Conservation (phyloP, 768 basidiomycete genomes). For the Daedaleopsis sinensis region DNA sequence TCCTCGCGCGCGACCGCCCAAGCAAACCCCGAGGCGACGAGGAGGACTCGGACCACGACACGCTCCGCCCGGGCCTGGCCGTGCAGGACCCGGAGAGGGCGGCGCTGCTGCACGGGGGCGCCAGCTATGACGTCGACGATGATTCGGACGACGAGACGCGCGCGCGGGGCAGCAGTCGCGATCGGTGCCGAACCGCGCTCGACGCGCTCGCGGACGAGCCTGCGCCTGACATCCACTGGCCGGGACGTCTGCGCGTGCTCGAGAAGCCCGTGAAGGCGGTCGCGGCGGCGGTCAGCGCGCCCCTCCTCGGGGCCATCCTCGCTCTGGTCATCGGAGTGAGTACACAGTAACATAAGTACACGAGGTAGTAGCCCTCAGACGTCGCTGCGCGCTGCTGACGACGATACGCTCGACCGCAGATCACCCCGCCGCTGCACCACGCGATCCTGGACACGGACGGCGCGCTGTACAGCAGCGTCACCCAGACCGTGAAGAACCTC, state of each 20-base stretch:
- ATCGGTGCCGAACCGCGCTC: slow-evolving; percentile 16
- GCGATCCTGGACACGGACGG: slow-evolving; percentile 26
- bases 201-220: slow-evolving; percentile 27
- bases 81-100: slow-evolving; percentile 32
- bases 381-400: background rate
- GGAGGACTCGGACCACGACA: slow-evolving; percentile 16
- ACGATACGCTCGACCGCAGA: slow-evolving; percentile 10
- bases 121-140: slow-evolving; percentile 7
- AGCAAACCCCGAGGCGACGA: slow-evolving; percentile 3
- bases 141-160: slow-evolving; percentile 3
- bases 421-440: slow-evolving; percentile 25
- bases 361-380: too few species aligned
- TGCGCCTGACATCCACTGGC: slow-evolving; percentile 30
- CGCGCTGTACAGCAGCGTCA: slow-evolving; percentile 28
- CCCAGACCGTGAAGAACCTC: slow-evolving; percentile 27
- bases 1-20: slow-evolving; percentile 25
- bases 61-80: slow-evolving; percentile 18
- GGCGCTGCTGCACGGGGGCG: slow-evolving; percentile 29
- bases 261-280: slow-evolving; percentile 26
- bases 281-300: slow-evolving; percentile 25
- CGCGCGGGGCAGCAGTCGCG: background rate
- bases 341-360: too few species aligned
- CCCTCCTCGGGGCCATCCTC: slow-evolving; percentile 31
- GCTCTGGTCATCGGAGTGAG: slow-evolving; percentile 31
- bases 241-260: slow-evolving; percentile 14